Evolutionary conservation across 306 rosid species (phyloP), one percentile per base, ranked within the genome.

Genomic region (Pterocarpus macrocarpus): DNA sequence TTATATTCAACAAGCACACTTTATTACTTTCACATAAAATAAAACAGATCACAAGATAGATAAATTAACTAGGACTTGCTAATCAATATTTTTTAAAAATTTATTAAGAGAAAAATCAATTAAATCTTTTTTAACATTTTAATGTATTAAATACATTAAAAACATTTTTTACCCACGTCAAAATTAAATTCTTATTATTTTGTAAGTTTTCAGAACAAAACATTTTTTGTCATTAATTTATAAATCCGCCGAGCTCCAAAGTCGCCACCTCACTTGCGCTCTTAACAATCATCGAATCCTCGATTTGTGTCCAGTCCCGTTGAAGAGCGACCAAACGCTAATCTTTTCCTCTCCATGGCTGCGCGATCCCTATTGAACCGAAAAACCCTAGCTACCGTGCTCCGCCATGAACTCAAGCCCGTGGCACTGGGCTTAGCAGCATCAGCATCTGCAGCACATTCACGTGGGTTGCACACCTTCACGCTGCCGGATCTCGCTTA

Each of bases 401-500:
- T 87, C 75, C 88, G 59, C 75, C 69, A 13, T 14, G 56, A 67
- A 38, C 55, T 73, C 11, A 71, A 69, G 49, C 77, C 84, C 6
- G 8, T 77, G 36, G 77, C 76, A 16, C 58, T 73, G 2, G 87
- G 80, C 58, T 3, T 76, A 49, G 71, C 76, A 2, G 62, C 83
- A 0, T 56, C 67, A 2, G n/a, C 75, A 4, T 4, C 80, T 4
- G 45, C 77, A 14, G 79, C 53, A 33, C 66, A 80, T 39, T 81
- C 85, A 62, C 94, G 85, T 5, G 90, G 92, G 15, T n/a, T 93
- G 34, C 96, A 89, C 53, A 88, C 88, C 71, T 73, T 86, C 90
- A 84, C 98, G 13, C 89, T 95, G 3, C 99, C 99, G 41, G 96
- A 93, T 85, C 98, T 95, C 11, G 73, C 87, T 7, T 95, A 95